Conservation (phyloP, 805 yeast species). For the Ogataea nonfermentans region DNA sequence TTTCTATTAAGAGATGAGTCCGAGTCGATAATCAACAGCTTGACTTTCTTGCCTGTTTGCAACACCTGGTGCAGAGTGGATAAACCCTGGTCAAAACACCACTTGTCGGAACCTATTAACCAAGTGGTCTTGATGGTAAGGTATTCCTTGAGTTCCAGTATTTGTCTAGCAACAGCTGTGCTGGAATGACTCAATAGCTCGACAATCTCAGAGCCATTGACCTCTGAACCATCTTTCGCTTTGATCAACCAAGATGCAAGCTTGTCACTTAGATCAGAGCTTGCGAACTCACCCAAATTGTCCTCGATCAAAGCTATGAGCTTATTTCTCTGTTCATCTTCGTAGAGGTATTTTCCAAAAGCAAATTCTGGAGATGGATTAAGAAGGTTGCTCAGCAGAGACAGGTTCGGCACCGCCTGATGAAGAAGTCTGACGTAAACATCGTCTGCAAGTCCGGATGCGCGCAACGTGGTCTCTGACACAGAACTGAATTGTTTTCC, state of each 20-base stretch:
- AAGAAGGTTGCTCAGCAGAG: constrained; percentile 55
- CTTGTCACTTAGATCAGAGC: constrained; percentile 49
- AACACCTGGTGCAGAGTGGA: constrained; percentile 88
- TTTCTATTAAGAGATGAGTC: constrained; percentile 57
- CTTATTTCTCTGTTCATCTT: constrained; percentile 48
- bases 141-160: constrained; percentile 46
- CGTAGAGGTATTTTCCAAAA: constrained; percentile 68
- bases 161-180: constrained; percentile 31
- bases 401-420: constrained; percentile 54
- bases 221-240: constrained; percentile 38
- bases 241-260: constrained; percentile 71
- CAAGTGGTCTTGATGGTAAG: constrained; percentile 59
- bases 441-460: constrained; percentile 32
- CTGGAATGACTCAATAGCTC: constrained; percentile 40
- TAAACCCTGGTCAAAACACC: constrained; percentile 91
- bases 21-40: constrained; percentile 83
- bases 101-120: constrained; percentile 92
- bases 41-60: constrained; percentile 65
- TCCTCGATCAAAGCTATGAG: constrained; percentile 46
- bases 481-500: constrained; percentile 44
- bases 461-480: constrained; percentile 14
- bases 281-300: constrained; percentile 43
- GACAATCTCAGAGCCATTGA: constrained; percentile 30
- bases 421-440: constrained; percentile 73
- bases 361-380: constrained; percentile 82